Percentiles rank a stretch among this genome's conserved stretches.
Conservation (phyloP, 163 green algal species). For the Picocystis sp. region DNA sequence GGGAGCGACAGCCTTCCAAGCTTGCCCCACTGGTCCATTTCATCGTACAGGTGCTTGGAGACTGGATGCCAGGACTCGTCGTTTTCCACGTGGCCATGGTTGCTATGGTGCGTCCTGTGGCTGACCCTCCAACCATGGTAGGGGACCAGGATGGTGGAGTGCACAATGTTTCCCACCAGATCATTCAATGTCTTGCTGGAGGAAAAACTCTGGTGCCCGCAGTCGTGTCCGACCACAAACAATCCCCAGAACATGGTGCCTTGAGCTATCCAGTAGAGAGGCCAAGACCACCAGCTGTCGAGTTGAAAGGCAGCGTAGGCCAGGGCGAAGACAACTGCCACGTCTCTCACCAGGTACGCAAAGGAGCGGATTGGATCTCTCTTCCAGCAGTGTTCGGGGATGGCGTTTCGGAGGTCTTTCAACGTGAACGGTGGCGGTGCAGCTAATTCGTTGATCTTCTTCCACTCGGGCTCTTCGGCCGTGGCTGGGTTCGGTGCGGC, state of each 20-base stretch:
- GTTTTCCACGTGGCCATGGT: conserved; percentile 87
- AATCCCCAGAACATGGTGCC: conserved; percentile 97
- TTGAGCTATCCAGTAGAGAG: conserved; percentile 88
- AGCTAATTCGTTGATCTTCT: not conserved
- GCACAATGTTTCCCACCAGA: conserved; percentile 71
- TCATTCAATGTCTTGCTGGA: conserved; percentile 82
- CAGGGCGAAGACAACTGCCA: conserved; percentile 1
- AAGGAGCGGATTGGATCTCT: conserved; percentile 58
- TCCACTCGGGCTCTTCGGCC: not conserved
- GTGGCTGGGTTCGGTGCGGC: too few species aligned
- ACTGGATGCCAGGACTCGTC: conserved; percentile 84
- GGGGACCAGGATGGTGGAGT: conserved; percentile 83
- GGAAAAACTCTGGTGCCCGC: conserved; percentile 74
- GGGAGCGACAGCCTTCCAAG: conserved; percentile 61
- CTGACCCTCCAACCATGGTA: conserved; percentile 85
- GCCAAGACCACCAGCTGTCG: conserved; percentile 56
- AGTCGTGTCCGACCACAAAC: conserved; percentile 91
- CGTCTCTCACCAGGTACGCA: conserved; percentile 29
- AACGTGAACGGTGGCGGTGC: conserved; percentile 45
- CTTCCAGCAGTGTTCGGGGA: conserved; percentile 62
- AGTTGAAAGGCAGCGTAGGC: conserved; percentile 1
- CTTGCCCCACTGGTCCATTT: conserved; percentile 36
- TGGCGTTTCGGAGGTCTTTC: conserved; percentile 41
- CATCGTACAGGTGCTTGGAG: conserved; percentile 44
- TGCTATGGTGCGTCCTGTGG: conserved; percentile 80